A percentile compares a stretch with the other conserved stretches of the same genome.
Evolutionary conservation across 768 basidiomycete species (phyloP).

Genomic region (Boletus vinaceobasis): DNA sequence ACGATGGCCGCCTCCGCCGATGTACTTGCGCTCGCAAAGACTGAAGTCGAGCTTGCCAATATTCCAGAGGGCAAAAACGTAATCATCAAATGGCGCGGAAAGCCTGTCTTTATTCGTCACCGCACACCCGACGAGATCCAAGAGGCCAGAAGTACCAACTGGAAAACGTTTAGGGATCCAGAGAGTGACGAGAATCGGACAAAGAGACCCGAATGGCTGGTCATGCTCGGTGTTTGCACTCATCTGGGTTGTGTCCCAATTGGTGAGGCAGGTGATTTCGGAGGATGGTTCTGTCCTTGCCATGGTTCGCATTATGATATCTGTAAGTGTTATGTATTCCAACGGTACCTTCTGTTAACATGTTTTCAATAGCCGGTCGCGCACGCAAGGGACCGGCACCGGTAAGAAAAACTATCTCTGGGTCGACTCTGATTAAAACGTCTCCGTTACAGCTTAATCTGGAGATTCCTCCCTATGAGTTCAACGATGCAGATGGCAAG

Average conservation of each 20-base stretch:
- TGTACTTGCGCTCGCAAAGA: slow-evolving; percentile 96
- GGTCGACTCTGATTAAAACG: slow-evolving; percentile 4
- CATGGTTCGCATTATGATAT: slow-evolving; percentile 99
- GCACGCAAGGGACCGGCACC: slow-evolving; percentile 96
- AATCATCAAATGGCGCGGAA: slow-evolving; percentile 99
- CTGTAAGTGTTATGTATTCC: slow-evolving; percentile 49
- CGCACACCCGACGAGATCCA: slow-evolving; percentile 88
- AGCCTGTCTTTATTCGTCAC: slow-evolving; percentile 99
- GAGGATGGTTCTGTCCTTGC: slow-evolving; percentile 99
- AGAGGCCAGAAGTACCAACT: slow-evolving; percentile 81
- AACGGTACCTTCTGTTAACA: slow-evolving; percentile 9
- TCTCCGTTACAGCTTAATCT: slow-evolving; percentile 69
- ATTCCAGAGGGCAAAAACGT: slow-evolving; percentile 99
- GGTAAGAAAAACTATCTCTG: slow-evolving; percentile 42
- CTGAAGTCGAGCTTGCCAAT: slow-evolving; percentile 83
- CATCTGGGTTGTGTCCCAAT: slow-evolving; percentile 99
- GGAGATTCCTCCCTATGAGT: slow-evolving; percentile 85
- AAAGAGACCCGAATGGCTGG: slow-evolving; percentile 95
- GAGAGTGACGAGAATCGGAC: slow-evolving; percentile 84
- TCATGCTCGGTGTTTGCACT: slow-evolving; percentile 92
- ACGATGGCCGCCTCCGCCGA: slow-evolving; percentile 98
- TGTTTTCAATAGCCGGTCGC: slow-evolving; percentile 67
- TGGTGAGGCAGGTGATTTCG: slow-evolving; percentile 94
- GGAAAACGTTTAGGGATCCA: slow-evolving; percentile 90
- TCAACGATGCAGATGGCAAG: slow-evolving; percentile 86